phyloP scores from a whole-genome alignment of 306 rosid species.

The Acacia crassicarpa region DNA sequence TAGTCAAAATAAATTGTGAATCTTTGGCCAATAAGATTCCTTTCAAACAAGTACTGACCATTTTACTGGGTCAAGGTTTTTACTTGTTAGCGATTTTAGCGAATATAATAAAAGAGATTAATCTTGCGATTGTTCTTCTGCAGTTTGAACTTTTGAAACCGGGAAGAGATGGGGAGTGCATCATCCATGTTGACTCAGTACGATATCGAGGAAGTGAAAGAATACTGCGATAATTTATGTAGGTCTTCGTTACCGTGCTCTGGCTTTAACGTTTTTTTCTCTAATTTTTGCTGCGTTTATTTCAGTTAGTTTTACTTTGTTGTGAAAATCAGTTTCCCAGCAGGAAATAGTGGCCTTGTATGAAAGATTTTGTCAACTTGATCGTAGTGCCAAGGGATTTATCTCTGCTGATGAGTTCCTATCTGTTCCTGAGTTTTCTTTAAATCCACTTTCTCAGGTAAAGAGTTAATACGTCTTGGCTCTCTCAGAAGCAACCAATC shows the following conservation, averaged over 20 bases:
- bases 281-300: not conserved
- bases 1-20: not conserved
- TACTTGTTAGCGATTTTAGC: not conserved
- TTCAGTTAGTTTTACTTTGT: conserved; percentile 24
- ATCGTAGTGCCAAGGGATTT: conserved; percentile 82
- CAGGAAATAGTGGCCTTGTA: conserved; percentile 91
- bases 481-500: no score
- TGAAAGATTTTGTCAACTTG: conserved; percentile 95
- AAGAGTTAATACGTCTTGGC: not conserved
- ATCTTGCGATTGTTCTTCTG: not conserved
- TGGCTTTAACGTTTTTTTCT: not conserved
- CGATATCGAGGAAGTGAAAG: conserved; percentile 92
- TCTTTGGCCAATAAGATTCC: not conserved
- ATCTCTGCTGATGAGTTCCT: conserved; percentile 90
- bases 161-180: conserved; percentile 67
- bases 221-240: conserved; percentile 71
- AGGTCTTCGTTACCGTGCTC: conserved; percentile 16
- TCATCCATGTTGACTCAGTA: conserved; percentile 89
- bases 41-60: not conserved
- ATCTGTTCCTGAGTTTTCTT: conserved; percentile 91
- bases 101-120: not conserved
- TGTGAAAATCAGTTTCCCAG: conserved; percentile 64
- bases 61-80: not conserved
- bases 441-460: conserved; percentile 96
- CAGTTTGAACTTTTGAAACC: conserved; percentile 23